A percentile compares a stretch with the other conserved stretches of the same genome.
phyloP scores from a whole-genome alignment of 2,329 filamentous ascomycete genomes.

The Trichophyton rubrum region DNA sequence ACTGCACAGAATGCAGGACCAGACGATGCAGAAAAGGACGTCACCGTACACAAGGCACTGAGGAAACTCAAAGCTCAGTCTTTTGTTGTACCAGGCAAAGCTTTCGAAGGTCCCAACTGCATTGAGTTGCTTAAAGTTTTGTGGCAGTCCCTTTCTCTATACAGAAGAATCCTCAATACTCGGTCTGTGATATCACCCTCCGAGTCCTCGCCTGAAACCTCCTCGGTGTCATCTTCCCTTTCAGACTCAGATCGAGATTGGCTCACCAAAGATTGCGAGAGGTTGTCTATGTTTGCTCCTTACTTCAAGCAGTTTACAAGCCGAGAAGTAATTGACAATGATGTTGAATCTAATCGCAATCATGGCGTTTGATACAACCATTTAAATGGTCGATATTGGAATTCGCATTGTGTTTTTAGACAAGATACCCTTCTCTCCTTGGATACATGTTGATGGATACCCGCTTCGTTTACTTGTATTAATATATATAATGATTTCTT shows the following conservation, averaged over 20 bases:
- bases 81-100: too few relatives aligned
- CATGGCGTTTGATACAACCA: not conserved
- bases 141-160: not conserved
- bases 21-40: not conserved
- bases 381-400: not conserved
- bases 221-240: not conserved
- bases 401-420: not conserved
- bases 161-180: not conserved
- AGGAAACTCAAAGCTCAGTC: not conserved
- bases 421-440: not conserved
- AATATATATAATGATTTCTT: too few relatives aligned
- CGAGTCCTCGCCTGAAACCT: not conserved
- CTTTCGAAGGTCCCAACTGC: not conserved
- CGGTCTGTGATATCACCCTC: not conserved
- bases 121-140: not conserved
- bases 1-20: not conserved
- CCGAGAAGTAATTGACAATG: not conserved
- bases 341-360: not conserved
- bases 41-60: not conserved
- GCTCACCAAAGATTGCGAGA: not conserved
- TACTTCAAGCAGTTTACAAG: not conserved
- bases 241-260: not conserved
- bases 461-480: not conserved
- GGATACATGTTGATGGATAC: not conserved
- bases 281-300: not conserved